Conservation (phyloP, 768 basidiomycete species). For the Lactarius sp. region DNA sequence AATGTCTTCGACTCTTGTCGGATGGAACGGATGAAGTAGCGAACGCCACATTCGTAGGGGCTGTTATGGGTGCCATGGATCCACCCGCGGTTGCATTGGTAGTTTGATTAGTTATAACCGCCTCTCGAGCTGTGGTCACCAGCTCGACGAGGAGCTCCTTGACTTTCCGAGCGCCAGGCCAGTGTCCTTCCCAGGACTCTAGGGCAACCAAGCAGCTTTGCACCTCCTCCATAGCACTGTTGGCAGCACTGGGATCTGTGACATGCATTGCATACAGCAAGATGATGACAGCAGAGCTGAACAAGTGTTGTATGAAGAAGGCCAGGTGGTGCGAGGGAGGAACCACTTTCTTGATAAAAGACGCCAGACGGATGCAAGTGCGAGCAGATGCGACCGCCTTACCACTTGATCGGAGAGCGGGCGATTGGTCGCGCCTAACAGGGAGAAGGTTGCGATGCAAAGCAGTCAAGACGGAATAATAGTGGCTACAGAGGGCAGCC, state of each 20-base stretch:
- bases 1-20: slow-evolving; percentile 25
- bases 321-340: slow-evolving; percentile 84
- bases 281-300: slow-evolving; percentile 84
- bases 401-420: slow-evolving; percentile 64
- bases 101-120: slow-evolving; percentile 40
- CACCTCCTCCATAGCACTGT: slow-evolving; percentile 78
- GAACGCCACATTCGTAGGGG: slow-evolving; percentile 3
- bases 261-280: slow-evolving; percentile 84
- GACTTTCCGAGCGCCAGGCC: slow-evolving; percentile 87
- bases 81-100: slow-evolving; percentile 27
- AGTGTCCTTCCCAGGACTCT: slow-evolving; percentile 77
- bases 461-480: slow-evolving; percentile 82
- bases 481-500: slow-evolving; percentile 81
- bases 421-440: slow-evolving; percentile 64
- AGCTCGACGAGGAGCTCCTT: slow-evolving; percentile 73
- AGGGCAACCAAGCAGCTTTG: slow-evolving; percentile 64
- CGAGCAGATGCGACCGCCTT: slow-evolving; percentile 84
- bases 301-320: slow-evolving; percentile 85
- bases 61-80: slow-evolving; percentile 13
- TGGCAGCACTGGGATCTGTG: slow-evolving; percentile 56
- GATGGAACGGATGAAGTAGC: slow-evolving; percentile 10
- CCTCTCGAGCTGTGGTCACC: slow-evolving; percentile 62
- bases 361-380: slow-evolving; percentile 78
- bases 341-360: slow-evolving; percentile 78
- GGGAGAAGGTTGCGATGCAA: slow-evolving; percentile 86